phyloP scores from a whole-genome alignment of 2,329 filamentous ascomycete species.

The Emmonsiellopsis sp. region DNA sequence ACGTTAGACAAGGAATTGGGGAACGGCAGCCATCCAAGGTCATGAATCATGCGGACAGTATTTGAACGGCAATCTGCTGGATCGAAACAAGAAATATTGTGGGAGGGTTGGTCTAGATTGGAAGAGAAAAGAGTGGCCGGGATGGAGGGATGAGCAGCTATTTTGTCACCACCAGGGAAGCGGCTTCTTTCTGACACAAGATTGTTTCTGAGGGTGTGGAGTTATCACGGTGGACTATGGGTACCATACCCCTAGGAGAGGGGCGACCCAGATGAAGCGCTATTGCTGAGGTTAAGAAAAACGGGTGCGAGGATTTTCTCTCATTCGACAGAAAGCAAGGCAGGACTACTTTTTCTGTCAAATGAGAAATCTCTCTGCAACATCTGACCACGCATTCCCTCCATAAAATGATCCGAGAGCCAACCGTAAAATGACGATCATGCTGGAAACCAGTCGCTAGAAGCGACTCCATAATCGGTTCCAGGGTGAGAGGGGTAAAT shows the following conservation, averaged over 20 bases:
- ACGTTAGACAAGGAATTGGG: neutral
- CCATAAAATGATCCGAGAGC: slow-evolving; percentile 2
- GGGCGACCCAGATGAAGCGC: neutral
- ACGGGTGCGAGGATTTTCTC: neutral
- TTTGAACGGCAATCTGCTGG: slow-evolving; percentile 2
- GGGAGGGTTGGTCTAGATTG: neutral
- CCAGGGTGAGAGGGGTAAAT: slow-evolving; percentile 9
- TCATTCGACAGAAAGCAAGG: slow-evolving; percentile 4
- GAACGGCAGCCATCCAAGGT: neutral
- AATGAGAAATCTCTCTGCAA: slow-evolving; percentile 2
- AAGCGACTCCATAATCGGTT: slow-evolving; percentile 12
- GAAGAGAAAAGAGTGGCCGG: neutral
- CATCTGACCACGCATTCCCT: slow-evolving; percentile 2
- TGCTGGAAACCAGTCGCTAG: slow-evolving; percentile 1
- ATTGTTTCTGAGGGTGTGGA: neutral
- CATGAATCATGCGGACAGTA: slow-evolving; percentile 4
- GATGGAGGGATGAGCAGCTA: neutral
- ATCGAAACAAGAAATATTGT: slow-evolving; percentile 1
- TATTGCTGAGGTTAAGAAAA: slow-evolving; percentile 1
- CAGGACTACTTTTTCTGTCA: slow-evolving; percentile 2
- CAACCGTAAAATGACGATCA: slow-evolving; percentile 4
- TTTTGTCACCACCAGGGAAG: neutral
- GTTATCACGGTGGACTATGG: neutral
- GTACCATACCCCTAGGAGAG: neutral
- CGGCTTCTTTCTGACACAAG: neutral